Evolutionary conservation across 2,329 filamentous ascomycete genomes (phyloP).

Genomic region (Fusarium sp.): DNA sequence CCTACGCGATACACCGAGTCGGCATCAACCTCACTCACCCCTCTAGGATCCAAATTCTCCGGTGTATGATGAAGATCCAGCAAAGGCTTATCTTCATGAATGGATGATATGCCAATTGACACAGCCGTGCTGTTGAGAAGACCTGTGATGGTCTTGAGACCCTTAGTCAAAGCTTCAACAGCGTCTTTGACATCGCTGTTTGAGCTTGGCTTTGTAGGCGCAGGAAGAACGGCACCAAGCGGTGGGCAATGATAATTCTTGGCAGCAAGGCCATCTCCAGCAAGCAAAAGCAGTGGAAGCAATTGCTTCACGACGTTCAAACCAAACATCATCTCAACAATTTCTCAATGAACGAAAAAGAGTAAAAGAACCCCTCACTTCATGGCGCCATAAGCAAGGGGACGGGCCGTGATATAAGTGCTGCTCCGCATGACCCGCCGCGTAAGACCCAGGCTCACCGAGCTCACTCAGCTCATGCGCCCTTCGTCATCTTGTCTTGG

Average conservation of each 20-base stretch:
- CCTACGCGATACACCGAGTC: slow-evolving; percentile 22
- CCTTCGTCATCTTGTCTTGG: neutral
- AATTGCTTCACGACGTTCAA: neutral
- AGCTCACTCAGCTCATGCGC: neutral
- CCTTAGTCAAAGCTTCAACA: neutral
- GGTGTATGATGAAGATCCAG: slow-evolving; percentile 18
- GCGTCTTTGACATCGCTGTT: slow-evolving; percentile 6
- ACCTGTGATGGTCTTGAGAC: neutral
- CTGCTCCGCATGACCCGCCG: neutral
- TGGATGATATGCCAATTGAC: slow-evolving; percentile 10
- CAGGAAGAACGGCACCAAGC: slow-evolving; percentile 16
- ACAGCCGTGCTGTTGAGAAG: slow-evolving; percentile 11
- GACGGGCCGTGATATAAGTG: neutral
- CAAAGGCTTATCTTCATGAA: slow-evolving; percentile 6
- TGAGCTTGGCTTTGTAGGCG: slow-evolving; percentile 7
- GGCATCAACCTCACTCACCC: slow-evolving; percentile 4
- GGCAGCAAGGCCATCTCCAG: slow-evolving; percentile 13
- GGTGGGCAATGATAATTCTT: slow-evolving; percentile 28
- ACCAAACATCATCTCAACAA: slow-evolving; percentile 6
- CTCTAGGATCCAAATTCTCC: slow-evolving; percentile 8
- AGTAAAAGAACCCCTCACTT: neutral
- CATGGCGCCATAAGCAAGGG: neutral
- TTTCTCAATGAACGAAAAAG: neutral
- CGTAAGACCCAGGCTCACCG: neutral
- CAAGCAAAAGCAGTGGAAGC: slow-evolving; percentile 1